phyloP scores from a whole-genome alignment of 768 basidiomycete species.

The Candolleomyces efflorescens region DNA sequence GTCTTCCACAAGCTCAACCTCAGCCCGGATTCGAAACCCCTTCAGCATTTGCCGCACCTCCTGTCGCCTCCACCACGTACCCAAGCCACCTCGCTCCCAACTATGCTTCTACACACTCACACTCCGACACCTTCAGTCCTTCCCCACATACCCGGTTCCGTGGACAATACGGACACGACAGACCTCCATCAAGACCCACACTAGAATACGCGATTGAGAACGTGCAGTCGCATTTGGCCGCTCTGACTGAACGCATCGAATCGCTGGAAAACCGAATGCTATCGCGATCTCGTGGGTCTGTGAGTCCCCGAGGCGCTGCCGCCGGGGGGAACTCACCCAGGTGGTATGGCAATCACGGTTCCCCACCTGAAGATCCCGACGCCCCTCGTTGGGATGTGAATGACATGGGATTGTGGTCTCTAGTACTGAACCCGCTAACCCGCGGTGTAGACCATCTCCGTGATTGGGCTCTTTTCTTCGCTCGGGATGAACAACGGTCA shows the following conservation, averaged over 20 bases:
- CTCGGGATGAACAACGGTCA: slow-evolving; percentile 53
- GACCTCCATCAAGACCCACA: slow-evolving; percentile 45
- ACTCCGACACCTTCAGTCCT: slow-evolving; percentile 30
- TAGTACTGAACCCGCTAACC: slow-evolving; percentile 62
- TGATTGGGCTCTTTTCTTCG: slow-evolving; percentile 53
- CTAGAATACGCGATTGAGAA: slow-evolving; percentile 78
- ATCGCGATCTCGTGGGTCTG: slow-evolving; percentile 37
- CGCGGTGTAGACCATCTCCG: slow-evolving; percentile 45
- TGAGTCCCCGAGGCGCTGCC: slow-evolving; percentile 32
- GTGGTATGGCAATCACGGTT: slow-evolving; percentile 34
- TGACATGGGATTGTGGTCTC: slow-evolving; percentile 81
- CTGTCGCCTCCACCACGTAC: slow-evolving; percentile 27
- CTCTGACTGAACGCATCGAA: slow-evolving; percentile 80
- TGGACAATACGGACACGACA: slow-evolving; percentile 30
- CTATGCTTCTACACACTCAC: slow-evolving; percentile 28
- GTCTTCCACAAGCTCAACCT: slow-evolving; percentile 65
- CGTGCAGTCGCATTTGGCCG: slow-evolving; percentile 78
- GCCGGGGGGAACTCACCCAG: slow-evolving; percentile 35
- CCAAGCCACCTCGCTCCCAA: slow-evolving; percentile 28
- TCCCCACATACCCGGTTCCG: slow-evolving; percentile 15
- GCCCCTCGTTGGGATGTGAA: slow-evolving; percentile 61
- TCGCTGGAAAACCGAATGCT: slow-evolving; percentile 48
- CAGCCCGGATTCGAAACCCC: slow-evolving; percentile 65
- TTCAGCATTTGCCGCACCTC: slow-evolving; percentile 65
- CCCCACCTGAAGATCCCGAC: slow-evolving; percentile 32